Conservation (phyloP, 441 rosid species). For the Pelargonium myrrhifolium region DNA sequence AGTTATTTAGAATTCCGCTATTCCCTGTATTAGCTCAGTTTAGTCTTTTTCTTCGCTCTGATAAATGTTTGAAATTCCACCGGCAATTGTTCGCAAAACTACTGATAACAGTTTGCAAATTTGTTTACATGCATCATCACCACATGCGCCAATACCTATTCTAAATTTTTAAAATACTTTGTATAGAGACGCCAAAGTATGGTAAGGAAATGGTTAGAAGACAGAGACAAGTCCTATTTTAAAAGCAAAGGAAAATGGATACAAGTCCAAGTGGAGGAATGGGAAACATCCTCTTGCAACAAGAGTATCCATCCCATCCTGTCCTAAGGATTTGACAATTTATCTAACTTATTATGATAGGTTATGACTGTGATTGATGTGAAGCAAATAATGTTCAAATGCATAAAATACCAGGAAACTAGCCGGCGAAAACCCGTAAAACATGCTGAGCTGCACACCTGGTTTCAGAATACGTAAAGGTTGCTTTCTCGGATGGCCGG, state of each 20-base stretch:
- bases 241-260: background rate
- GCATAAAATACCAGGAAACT: background rate
- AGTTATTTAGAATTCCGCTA: too few relatives aligned
- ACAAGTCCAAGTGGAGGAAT: slow-evolving; percentile 7
- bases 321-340: background rate
- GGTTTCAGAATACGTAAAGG: background rate
- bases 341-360: background rate
- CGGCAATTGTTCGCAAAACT: too few relatives aligned
- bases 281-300: background rate
- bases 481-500: background rate
- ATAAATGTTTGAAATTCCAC: too few relatives aligned
- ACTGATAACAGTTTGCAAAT: too few relatives aligned
- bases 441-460: background rate
- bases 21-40: too few relatives aligned
- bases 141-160: too few relatives aligned
- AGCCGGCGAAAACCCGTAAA: background rate
- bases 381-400: too few relatives aligned
- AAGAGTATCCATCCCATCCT: background rate
- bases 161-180: too few relatives aligned
- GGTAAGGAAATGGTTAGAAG: background rate
- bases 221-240: background rate
- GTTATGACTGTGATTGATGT: too few relatives aligned
- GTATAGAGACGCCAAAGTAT: background rate
- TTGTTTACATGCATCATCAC: too few relatives aligned
- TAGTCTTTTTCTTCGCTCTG: too few relatives aligned